A percentile compares a stretch with the other conserved stretches of the same genome.
Evolutionary conservation across 1,284 basidiomycete species (phyloP).

Genomic region (Thecaphora thlaspeos): DNA sequence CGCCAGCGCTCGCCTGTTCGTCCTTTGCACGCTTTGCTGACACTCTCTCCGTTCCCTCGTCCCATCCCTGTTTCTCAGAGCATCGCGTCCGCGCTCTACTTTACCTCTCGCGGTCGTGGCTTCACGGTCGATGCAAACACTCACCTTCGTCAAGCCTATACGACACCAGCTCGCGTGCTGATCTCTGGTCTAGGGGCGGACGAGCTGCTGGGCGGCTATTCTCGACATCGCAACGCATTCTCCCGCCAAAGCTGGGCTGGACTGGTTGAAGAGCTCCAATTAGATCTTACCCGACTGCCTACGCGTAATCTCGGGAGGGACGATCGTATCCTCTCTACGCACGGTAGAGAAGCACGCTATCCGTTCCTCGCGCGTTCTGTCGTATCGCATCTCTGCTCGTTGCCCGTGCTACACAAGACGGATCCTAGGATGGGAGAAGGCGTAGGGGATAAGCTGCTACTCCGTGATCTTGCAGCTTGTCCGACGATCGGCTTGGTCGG

Average conservation of each 20-base stretch:
- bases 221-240: slow-evolving; percentile 80
- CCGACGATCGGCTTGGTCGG: slow-evolving; percentile 51
- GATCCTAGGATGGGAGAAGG: slow-evolving; percentile 5
- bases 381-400: slow-evolving; percentile 62
- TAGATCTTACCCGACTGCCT: slow-evolving; percentile 88
- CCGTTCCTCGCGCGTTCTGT: slow-evolving; percentile 46
- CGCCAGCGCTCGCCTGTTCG: no score
- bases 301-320: slow-evolving; percentile 87
- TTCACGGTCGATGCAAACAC: background rate
- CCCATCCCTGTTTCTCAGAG: slow-evolving; percentile 67
- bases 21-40: no score
- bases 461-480: slow-evolving; percentile 62
- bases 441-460: slow-evolving; percentile 80
- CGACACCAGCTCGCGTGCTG: slow-evolving; percentile 75
- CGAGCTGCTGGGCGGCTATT: slow-evolving; percentile 91
- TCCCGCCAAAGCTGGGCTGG: slow-evolving; percentile 50
- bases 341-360: slow-evolving; percentile 74
- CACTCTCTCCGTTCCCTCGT: no score
- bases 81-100: slow-evolving; percentile 85
- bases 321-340: slow-evolving; percentile 83
- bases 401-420: slow-evolving; percentile 78
- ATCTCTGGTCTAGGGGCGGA: slow-evolving; percentile 92
- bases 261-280: slow-evolving; percentile 82
- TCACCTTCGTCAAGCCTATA: slow-evolving; percentile 62
- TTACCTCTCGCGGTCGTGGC: slow-evolving; percentile 73